A percentile compares a stretch with the other conserved stretches of the same genome.
Conservation (phyloP, 371 early-diverging fungal genomes). For the Mucor racemosus region DNA sequence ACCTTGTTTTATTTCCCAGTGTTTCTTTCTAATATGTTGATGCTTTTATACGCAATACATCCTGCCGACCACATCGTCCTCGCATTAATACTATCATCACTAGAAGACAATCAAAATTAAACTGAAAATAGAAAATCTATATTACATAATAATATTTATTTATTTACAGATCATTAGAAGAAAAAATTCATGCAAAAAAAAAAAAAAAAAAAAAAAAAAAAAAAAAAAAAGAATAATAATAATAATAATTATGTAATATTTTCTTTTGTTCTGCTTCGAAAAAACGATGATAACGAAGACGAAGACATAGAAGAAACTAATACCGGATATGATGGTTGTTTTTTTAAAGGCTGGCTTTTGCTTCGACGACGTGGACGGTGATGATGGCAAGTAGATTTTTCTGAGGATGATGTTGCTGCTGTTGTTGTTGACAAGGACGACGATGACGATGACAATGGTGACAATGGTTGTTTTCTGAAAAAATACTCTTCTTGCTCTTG, state of each 20-base stretch:
- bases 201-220: too few relatives aligned
- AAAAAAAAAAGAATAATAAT: too few relatives aligned
- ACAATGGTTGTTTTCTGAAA: neutral
- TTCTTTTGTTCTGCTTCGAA: neutral
- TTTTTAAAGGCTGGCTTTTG: neutral
- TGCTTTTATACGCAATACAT: neutral
- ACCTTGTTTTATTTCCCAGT: too few relatives aligned
- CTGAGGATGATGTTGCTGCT: neutral
- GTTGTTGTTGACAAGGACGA: neutral
- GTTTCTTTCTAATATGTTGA: too few relatives aligned
- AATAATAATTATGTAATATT: neutral
- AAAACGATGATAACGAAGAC: neutral
- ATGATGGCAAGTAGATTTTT: neutral
- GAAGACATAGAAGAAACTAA: neutral
- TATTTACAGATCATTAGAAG: neutral
- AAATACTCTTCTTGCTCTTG: slow-evolving; percentile 7
- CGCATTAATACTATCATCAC: neutral
- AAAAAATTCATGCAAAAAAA: neutral
- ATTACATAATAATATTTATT: neutral
- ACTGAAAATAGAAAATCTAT: neutral
- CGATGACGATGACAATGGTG: neutral
- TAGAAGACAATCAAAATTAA: neutral
- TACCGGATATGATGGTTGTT: neutral
- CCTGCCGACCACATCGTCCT: neutral
- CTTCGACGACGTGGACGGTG: neutral